Evolutionary conservation across 495 filamentous ascomycete species (phyloP).

Genomic region (Trichoderma erinaceum): DNA sequence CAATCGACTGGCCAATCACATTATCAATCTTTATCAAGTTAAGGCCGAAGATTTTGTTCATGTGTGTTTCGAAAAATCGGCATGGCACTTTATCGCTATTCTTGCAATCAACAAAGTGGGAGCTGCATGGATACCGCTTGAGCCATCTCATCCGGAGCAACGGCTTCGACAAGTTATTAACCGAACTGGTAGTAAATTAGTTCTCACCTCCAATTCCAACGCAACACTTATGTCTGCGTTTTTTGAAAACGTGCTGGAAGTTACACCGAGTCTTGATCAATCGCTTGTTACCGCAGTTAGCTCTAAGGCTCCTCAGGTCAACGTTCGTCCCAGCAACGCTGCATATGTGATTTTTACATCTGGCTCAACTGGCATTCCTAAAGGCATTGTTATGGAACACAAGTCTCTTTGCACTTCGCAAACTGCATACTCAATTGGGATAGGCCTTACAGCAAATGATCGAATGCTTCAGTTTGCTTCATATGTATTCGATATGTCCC

Average conservation of each 20-base stretch:
- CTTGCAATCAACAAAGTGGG: constrained; percentile 29
- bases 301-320: constrained; percentile 21
- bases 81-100: constrained; percentile 41
- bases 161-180: constrained; percentile 30
- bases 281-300: not conserved
- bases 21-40: constrained; percentile 39
- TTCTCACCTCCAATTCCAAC: not conserved
- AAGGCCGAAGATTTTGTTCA: constrained; percentile 48
- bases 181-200: not conserved
- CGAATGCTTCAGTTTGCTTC: constrained; percentile 62
- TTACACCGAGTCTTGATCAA: not conserved
- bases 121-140: constrained; percentile 1
- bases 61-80: constrained; percentile 52
- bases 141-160: constrained; percentile 42
- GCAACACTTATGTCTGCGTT: not conserved
- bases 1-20: constrained; percentile 36
- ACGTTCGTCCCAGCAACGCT: constrained; percentile 38
- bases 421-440: constrained; percentile 31
- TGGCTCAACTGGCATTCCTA: constrained; percentile 49
- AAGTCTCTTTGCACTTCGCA: constrained; percentile 27
- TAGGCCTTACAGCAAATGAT: constrained; percentile 37
- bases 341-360: constrained; percentile 51
- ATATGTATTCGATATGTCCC: constrained; percentile 61
- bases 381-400: constrained; percentile 39
- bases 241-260: not conserved